Base-by-base conservation (phyloP, 192 early-diverging fungal species). In the Linnemannia hyalina region DNA sequence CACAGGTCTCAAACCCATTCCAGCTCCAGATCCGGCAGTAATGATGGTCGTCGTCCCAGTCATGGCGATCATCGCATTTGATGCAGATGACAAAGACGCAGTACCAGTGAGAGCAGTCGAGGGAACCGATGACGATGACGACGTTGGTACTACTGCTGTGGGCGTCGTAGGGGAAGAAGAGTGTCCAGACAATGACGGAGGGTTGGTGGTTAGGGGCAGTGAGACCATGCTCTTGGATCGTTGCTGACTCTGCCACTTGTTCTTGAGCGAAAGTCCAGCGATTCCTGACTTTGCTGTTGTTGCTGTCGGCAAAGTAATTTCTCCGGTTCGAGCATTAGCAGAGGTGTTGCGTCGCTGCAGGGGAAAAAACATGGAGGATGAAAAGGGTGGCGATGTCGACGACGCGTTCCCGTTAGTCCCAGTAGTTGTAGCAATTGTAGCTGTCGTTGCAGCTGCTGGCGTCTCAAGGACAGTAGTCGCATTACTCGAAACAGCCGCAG, bases 141-240 rank as follows among this genome's bases (percentile, higher is more conserved):
- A 16, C 11, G 36, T 23, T 38, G 20, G 36, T 16, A 46, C 23
- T 46, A 15, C 6, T n/a, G 16, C 46, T 10, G 40, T 29, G 4
- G 40, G n/a, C 3, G 40, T 52, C 5, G 49, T 52, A 52, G 49
- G 49, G 18, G 18, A 52, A 4, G 49, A 29, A 20, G 44, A 15
- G 7, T 46, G 71, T 8, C 44, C 71, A 41, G 44, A 46, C 44
- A 41, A 29, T 2, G 79, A 35, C n/a, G 42, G 4, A 18, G 46
- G 22, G 29, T 44, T 42, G 35, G 36, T 47, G 20, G 32, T 73
- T 4, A 40, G 41, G n/a, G 69, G 69, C 13, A 80, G 78, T n/a
- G 78, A 80, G 23, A 80, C 70, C 78, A 80, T 80, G 41, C 78
- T 80, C 16, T 80, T 80, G 29, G 78, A 80, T 29, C 70, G 65